These are phyloP conservation scores for Salix koriyanagi DNA, from an alignment of 345 rosid species.

Conservation along the genomic window DNA sequence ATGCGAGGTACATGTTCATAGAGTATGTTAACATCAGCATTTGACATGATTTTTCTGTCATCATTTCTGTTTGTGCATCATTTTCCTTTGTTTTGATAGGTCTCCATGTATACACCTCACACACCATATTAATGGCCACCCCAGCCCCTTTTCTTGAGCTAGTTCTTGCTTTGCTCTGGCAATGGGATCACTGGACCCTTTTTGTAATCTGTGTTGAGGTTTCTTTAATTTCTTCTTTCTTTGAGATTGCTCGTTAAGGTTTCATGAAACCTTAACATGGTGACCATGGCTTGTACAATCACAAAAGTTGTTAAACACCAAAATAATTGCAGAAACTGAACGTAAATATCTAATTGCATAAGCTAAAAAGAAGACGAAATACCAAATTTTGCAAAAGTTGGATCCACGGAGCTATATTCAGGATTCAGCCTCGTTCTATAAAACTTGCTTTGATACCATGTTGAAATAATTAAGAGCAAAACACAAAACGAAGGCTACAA, in stretches of 20 bases:
- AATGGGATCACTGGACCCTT: not conserved
- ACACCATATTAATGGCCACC: not conserved
- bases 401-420: too few species aligned
- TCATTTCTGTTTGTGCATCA: not conserved
- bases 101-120: not conserved
- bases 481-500: too few species aligned
- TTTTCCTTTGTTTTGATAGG: not conserved
- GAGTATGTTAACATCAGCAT: not conserved
- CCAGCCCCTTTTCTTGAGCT: not conserved
- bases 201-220: not conserved
- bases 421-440: too few species aligned
- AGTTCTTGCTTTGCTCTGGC: not conserved
- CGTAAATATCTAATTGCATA: too few species aligned
- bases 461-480: too few species aligned
- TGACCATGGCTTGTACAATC: not conserved
- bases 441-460: too few species aligned
- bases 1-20: slow-evolving; percentile 8
- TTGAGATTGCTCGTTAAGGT: too few species aligned
- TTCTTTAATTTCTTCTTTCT: not conserved
- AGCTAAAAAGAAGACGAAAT: too few species aligned
- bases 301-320: too few species aligned
- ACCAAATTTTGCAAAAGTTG: too few species aligned
- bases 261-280: not conserved
- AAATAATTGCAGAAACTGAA: too few species aligned
- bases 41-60: not conserved